Conservation (phyloP, 2,329 filamentous ascomycete species). For the Epichloe sibirici region DNA sequence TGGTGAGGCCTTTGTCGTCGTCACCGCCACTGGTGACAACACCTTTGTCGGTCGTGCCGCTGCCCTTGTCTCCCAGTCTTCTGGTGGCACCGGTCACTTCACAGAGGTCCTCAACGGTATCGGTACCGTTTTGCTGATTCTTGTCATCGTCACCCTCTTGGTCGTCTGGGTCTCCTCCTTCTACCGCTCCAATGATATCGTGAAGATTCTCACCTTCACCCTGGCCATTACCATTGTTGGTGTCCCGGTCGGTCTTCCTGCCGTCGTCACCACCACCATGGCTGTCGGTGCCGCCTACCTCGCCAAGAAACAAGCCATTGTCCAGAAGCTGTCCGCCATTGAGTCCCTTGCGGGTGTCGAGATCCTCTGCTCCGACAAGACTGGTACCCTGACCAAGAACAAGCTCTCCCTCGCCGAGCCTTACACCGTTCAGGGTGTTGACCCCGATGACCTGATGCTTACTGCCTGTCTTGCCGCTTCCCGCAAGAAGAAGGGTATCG, state of each 20-base stretch:
- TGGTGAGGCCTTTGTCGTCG: slow-evolving; percentile 72
- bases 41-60: slow-evolving; percentile 85
- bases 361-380: slow-evolving; percentile 81
- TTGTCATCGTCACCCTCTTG: slow-evolving; percentile 70
- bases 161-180: slow-evolving; percentile 79
- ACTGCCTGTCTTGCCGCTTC: slow-evolving; percentile 83
- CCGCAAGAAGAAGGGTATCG: slow-evolving; percentile 91
- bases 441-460: slow-evolving; percentile 80
- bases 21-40: slow-evolving; percentile 76
- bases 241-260: slow-evolving; percentile 85
- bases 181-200: slow-evolving; percentile 74
- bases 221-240: slow-evolving; percentile 84
- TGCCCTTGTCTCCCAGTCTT: slow-evolving; percentile 69
- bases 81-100: slow-evolving; percentile 69
- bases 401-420: slow-evolving; percentile 81
- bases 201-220: slow-evolving; percentile 71
- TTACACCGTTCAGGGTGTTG: slow-evolving; percentile 70
- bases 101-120: slow-evolving; percentile 85
- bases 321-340: slow-evolving; percentile 85
- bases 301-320: slow-evolving; percentile 85
- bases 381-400: slow-evolving; percentile 84
- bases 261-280: slow-evolving; percentile 90
- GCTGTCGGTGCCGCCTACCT: slow-evolving; percentile 85
- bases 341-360: slow-evolving; percentile 87
- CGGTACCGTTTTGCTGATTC: slow-evolving; percentile 63